Evolutionary conservation across 805 yeast species (phyloP).

Genomic region (Starmerella floris): DNA sequence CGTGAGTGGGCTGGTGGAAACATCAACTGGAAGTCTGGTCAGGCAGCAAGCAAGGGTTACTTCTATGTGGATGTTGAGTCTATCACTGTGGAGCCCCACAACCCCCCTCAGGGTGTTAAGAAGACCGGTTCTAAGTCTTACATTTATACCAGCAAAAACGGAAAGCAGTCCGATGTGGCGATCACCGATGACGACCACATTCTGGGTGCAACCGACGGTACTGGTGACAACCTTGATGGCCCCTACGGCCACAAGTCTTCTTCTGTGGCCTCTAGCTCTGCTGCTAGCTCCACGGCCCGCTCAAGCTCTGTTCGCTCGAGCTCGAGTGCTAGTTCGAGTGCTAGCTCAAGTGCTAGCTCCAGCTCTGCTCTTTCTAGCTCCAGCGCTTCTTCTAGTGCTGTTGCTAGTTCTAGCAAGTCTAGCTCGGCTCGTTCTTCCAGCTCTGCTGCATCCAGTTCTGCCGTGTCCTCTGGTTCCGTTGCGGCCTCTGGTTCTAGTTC

Average conservation of each 20-base stretch:
- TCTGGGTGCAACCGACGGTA: constrained; percentile 46
- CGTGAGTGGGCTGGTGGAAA: constrained; percentile 76
- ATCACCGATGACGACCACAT: constrained; percentile 51
- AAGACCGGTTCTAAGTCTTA: constrained; percentile 39
- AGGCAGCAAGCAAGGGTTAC: constrained; percentile 66
- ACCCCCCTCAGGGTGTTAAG: constrained; percentile 46
- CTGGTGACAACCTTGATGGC: constrained; percentile 43
- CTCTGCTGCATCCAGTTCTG: constrained; percentile 1
- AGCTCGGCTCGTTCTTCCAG: constrained; percentile 7
- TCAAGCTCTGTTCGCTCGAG: constrained; percentile 8
- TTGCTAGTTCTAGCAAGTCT: constrained; percentile 9
- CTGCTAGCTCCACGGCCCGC: constrained; percentile 12
- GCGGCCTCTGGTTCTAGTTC: constrained; percentile 5
- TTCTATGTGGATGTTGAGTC: constrained; percentile 52
- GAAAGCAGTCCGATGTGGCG: constrained; percentile 35
- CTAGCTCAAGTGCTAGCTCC: constrained; percentile 9
- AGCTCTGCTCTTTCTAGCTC: constrained; percentile 12
- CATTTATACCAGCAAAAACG: constrained; percentile 40
- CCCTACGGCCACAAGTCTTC: constrained; percentile 14
- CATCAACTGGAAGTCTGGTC: constrained; percentile 69
- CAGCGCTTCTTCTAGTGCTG: constrained; percentile 7
- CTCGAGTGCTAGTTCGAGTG: constrained; percentile 2
- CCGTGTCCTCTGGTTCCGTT: not conserved
- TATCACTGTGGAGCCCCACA: constrained; percentile 55
- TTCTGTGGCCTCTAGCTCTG: constrained; percentile 6